Evolutionary conservation across 1,284 basidiomycete genomes (phyloP).

Genomic region (Athelia psychrophila): DNA sequence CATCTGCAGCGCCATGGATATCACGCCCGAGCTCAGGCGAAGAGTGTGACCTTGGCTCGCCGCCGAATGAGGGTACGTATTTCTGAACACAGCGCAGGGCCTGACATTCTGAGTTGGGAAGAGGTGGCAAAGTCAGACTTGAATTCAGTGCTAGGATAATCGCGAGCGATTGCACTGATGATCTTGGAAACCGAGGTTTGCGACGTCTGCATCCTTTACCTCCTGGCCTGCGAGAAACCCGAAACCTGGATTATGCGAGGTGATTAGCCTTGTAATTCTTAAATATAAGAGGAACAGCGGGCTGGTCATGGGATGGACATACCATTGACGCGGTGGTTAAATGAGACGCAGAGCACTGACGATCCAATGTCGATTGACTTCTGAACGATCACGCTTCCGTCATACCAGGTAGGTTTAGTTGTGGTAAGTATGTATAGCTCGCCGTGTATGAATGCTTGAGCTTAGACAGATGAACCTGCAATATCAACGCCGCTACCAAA

Average conservation of each 20-base stretch:
- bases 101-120: constrained; percentile 44
- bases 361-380: constrained; percentile 42
- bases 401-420: constrained; percentile 34
- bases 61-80: constrained; percentile 63
- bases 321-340: constrained; percentile 34
- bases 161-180: constrained; percentile 27
- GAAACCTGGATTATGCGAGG: constrained; percentile 22
- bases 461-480: constrained; percentile 35
- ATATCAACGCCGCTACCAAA: constrained; percentile 49
- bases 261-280: not conserved
- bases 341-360: constrained; percentile 51
- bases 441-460: not conserved
- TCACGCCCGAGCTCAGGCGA: constrained; percentile 56
- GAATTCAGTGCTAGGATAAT: not conserved
- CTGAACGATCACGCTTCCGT: constrained; percentile 42
- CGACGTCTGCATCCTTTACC: constrained; percentile 41
- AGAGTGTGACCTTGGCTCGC: constrained; percentile 61
- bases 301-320: not conserved
- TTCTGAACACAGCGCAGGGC: constrained; percentile 66
- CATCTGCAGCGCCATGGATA: constrained; percentile 53
- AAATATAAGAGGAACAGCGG: not conserved
- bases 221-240: constrained; percentile 46
- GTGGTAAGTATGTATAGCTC: not conserved
- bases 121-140: not conserved
- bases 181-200: constrained; percentile 48